Evolutionary conservation across 1,139 yeast genomes (phyloP).

Genomic region (Pichia sp.): DNA sequence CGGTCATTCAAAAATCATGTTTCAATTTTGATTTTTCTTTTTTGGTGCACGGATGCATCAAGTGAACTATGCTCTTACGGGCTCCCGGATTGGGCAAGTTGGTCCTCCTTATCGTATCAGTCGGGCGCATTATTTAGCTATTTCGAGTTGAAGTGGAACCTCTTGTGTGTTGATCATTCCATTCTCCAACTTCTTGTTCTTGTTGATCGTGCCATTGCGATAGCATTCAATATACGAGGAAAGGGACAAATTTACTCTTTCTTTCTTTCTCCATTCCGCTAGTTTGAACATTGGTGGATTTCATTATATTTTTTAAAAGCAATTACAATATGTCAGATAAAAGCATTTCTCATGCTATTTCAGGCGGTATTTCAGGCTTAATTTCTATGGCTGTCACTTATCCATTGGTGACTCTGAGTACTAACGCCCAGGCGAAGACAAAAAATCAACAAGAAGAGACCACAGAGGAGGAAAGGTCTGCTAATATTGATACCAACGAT

Average conservation of each 20-base stretch:
- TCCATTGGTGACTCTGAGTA: conserved; percentile 78
- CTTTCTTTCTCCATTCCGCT: too few species aligned
- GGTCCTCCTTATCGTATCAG: background rate
- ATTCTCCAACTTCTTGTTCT: background rate
- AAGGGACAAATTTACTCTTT: too few species aligned
- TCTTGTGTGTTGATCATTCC: background rate
- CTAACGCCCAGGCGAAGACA: conserved; percentile 67
- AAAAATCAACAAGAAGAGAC: conserved; percentile 25
- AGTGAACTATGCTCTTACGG: background rate
- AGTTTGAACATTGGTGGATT: too few species aligned
- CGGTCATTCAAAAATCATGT: too few species aligned
- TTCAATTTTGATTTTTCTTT: too few species aligned
- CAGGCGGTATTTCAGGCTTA: conserved; percentile 94
- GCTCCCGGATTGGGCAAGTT: conserved; percentile 4
- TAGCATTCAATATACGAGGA: too few species aligned
- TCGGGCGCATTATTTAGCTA: background rate
- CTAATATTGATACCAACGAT: background rate
- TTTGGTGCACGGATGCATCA: background rate
- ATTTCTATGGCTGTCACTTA: conserved; percentile 80
- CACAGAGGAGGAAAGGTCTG: conserved; percentile 16
- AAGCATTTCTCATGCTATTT: conserved; percentile 73
- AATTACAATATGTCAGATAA: conserved; percentile 15
- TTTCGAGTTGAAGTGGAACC: background rate
- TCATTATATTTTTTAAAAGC: background rate
- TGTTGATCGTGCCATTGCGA: too few species aligned